Percentiles rank a stretch among this genome's conserved stretches.
These are phyloP conservation scores for Daedaleopsis nitida DNA, from an alignment of 768 basidiomycete species.

Conservation along the genomic window DNA sequence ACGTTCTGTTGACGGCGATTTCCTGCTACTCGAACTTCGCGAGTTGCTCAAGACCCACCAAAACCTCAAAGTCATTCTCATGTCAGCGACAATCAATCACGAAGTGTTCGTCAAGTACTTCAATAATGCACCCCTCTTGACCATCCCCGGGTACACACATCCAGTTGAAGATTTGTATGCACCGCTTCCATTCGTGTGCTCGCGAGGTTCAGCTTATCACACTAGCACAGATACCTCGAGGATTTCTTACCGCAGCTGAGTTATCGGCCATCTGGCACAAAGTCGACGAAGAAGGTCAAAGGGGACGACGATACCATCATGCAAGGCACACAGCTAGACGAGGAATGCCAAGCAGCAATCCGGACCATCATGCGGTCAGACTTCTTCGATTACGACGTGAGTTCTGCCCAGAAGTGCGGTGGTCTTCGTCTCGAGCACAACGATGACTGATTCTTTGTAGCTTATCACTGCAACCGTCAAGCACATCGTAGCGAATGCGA, in stretches of 20 bases:
- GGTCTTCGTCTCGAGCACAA: neutral
- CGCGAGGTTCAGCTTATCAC: neutral
- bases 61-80: conserved; percentile 78
- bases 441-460: conserved; percentile 33
- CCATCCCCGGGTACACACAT: conserved; percentile 81
- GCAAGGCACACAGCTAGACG: conserved; percentile 54
- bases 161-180: conserved; percentile 76
- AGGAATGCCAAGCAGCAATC: conserved; percentile 53
- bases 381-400: conserved; percentile 73
- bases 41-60: conserved; percentile 67
- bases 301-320: conserved; percentile 42
- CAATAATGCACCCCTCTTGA: conserved; percentile 73
- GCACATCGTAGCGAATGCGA: conserved; percentile 55
- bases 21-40: conserved; percentile 81
- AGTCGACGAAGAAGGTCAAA: conserved; percentile 33
- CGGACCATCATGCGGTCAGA: conserved; percentile 62
- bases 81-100: conserved; percentile 96
- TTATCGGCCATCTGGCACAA: conserved; percentile 52
- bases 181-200: no score
- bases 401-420: conserved; percentile 3
- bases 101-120: conserved; percentile 85
- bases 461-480: conserved; percentile 67
- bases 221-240: conserved; percentile 69
- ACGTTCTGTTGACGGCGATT: conserved; percentile 88
- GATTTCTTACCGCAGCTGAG: conserved; percentile 63